These are phyloP conservation scores for Vaccinium macrocarpon DNA, from an alignment of 148 eudicot genomes.

Conservation along the genomic window DNA sequence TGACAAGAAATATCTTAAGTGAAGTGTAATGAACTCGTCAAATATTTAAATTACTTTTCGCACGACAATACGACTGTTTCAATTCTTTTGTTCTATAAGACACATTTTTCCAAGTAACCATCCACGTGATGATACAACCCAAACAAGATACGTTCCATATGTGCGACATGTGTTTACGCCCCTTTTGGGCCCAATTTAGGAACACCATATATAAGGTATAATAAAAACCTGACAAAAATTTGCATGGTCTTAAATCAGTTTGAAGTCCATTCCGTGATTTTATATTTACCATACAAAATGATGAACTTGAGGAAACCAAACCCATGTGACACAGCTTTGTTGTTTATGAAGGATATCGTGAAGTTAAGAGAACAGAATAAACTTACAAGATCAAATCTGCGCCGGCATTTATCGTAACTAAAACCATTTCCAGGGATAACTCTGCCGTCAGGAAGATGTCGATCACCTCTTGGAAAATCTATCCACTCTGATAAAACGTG, in stretches of 20 bases:
- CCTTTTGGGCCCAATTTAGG: neutral
- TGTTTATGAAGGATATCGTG: neutral
- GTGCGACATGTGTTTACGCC: neutral
- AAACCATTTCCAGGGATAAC: conserved; percentile 72
- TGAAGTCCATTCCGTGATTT: conserved; percentile 1
- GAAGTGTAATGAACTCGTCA: neutral
- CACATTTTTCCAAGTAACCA: neutral
- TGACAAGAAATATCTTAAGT: neutral
- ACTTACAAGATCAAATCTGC: conserved; percentile 93
- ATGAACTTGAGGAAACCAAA: neutral
- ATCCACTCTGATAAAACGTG: conserved; percentile 72
- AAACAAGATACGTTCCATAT: neutral
- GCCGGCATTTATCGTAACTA: conserved; percentile 92
- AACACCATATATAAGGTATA: no score
- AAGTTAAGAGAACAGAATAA: neutral
- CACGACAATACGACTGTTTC: neutral
- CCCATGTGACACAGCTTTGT: neutral
- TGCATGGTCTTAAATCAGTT: neutral
- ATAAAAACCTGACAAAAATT: neutral
- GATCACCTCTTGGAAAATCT: conserved; percentile 90
- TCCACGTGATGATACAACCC: neutral
- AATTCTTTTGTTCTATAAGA: neutral
- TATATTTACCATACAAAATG: neutral
- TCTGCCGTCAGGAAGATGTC: conserved; percentile 70
- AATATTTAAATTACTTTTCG: neutral